Conservation (phyloP, 495 filamentous ascomycete species). For the Penicillium canariense region DNA sequence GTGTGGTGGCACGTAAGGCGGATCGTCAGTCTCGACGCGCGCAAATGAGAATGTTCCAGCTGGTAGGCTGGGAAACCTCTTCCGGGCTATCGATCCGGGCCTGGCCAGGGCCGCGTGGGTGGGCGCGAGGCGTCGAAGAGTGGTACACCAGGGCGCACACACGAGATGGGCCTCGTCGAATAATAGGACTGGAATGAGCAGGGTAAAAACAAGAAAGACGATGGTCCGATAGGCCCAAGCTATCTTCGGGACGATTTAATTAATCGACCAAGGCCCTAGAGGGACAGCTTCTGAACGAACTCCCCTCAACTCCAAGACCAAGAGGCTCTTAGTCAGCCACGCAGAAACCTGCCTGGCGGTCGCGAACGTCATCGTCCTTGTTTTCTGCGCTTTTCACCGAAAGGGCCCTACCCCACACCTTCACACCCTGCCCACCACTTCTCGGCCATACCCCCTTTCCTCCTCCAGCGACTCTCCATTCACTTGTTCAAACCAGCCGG, state of each 20-base stretch:
- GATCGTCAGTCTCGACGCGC: neutral
- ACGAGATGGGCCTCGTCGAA: no score
- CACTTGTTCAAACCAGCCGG: neutral
- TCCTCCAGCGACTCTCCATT: neutral
- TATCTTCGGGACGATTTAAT: no score
- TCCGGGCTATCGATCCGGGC: conserved; percentile 29
- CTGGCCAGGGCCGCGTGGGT: conserved; percentile 26
- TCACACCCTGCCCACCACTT: conserved; percentile 11
- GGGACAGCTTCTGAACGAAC: no score
- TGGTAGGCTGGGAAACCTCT: conserved; percentile 21
- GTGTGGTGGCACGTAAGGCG: neutral
- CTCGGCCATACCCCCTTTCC: conserved; percentile 21
- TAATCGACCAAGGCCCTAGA: neutral
- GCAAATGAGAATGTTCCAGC: neutral
- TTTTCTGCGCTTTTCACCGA: conserved; percentile 34
- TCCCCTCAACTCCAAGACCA: no score
- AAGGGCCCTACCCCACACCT: conserved; percentile 38
- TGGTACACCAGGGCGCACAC: neutral
- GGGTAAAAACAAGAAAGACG: no score
- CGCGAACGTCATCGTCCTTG: conserved; percentile 42
- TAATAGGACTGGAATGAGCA: no score
- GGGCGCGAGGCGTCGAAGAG: neutral
- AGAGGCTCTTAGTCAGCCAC: no score
- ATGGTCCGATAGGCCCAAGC: neutral
- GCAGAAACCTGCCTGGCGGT: conserved; percentile 23